Evolutionary conservation across 352 stramenopile genomes (phyloP), one percentile per base, ranked within the genome.

Genomic region (Globisporangium paddicum): DNA sequence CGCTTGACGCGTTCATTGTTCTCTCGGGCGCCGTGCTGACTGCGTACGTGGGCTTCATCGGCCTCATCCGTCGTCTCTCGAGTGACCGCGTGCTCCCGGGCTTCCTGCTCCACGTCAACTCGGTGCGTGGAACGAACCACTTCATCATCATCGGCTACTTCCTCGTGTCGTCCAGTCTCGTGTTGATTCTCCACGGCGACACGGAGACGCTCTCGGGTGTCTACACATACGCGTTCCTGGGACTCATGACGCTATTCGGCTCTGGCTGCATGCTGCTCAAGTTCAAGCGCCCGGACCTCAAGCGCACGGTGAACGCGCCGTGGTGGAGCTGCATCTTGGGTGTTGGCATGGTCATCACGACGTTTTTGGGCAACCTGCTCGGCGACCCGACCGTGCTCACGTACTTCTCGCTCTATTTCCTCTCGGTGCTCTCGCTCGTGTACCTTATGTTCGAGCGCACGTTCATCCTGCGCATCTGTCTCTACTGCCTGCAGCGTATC

Each of bases 221-320:
- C 25, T 98, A 98, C 78, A 97, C 88, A 47, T 97, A 97, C 70
- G 88, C 93, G n/a, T 98, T 98, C 75, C 68, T 98, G 23, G 87
- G 86, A 0, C 87, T 98, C 41, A 98, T 98, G 91, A 96, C 77
- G 48, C 86, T 98, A 50, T 98, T 98, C 55, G 90, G 89, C 48
- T 82, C 78, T 42, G 93, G 93, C 52, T 97, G 90, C 69, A 97
- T 98, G 78, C 62, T 98, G 32, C 89, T 98, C 57, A 98, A 98
- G 77, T 96, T 96, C 62, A 98, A 98, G 76, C 82, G 94, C 18
- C 88, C 90, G 0, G 82, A 90, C 16, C 71, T 98, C 28, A 89
- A 88, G 38, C 82, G 94, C 50, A 75, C 87, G 13, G 81, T 96
- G 32, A 90, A 89, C 3, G 89, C 89, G 21, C 85, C 87, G 32